These are phyloP conservation scores for Vitis amurensis DNA, from an alignment of 164 flowering plant species.

Conservation along the genomic window DNA sequence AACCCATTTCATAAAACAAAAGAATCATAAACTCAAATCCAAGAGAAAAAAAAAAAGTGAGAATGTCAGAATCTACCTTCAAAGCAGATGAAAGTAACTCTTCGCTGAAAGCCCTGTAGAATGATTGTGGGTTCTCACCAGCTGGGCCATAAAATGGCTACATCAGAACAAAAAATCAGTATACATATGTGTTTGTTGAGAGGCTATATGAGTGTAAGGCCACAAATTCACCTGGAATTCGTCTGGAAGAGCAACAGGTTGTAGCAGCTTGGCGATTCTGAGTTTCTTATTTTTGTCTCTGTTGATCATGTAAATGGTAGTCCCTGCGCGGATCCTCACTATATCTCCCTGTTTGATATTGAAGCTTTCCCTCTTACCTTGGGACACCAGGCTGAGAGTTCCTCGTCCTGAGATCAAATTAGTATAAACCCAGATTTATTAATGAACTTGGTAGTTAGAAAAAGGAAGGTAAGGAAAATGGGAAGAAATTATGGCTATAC, in stretches of 20 bases:
- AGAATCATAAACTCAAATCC: too few relatives aligned
- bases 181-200: neutral
- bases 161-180: neutral
- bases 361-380: constrained; percentile 27
- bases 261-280: constrained; percentile 32
- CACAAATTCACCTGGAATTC: constrained; percentile 27
- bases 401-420: constrained; percentile 5
- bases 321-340: constrained; percentile 32
- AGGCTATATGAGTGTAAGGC: neutral
- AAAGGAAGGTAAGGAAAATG: neutral
- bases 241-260: constrained; percentile 44
- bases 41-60: neutral
- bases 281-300: constrained; percentile 39
- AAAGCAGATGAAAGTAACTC: constrained; percentile 65
- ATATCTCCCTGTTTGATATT: constrained; percentile 32
- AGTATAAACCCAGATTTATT: neutral
- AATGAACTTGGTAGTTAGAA: neutral
- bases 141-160: constrained; percentile 54
- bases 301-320: constrained; percentile 35
- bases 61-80: constrained; percentile 31
- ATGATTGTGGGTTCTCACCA: constrained; percentile 56
- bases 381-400: constrained; percentile 17
- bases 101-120: constrained; percentile 51
- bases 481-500: constrained; percentile 10
- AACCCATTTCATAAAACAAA: too few relatives aligned